Base-by-base conservation (phyloP, 2,329 filamentous ascomycete species). In the Beauveria pseudobassiana region DNA sequence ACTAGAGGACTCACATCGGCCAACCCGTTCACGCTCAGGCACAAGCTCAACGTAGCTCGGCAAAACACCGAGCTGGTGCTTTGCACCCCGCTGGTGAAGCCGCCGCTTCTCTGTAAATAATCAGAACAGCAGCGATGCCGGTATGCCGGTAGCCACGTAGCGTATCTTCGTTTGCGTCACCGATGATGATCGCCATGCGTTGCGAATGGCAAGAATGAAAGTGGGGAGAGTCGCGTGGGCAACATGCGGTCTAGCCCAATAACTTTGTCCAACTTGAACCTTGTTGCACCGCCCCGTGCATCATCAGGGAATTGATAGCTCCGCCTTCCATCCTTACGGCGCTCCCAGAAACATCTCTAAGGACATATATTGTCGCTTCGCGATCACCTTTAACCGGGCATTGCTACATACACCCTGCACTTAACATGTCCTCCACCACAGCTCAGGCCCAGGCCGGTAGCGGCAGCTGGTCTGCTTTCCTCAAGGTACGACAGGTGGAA, bases 381-480 rank as follows among this genome's bases (percentile, higher is more conserved):
- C n/a, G 42, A 40, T 34, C 26, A 50, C 14, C 34, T 51, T 18
- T n/a, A 52, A 12, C 38, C 48, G 26, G 48, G 48, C 48, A 52
- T 52, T 14, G 22, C 40, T 28, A 45, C 52, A 51, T 28, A 45
- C 52, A 51, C 56, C 22, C 56, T 48, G 34, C 24, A 43, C 20
- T 10, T 10, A 51, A 9, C 57, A 59, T 59, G 57, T 71, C 71
- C 64, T 64, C 69, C 24, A 59, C 64, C 26, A 64, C 72, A 34
- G 67, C 74, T 48, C 58, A 60, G 58, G 65, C 75, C 38, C 73
- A 75, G 64, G 75, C 75, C 51, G 72, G 69, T 66, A 76, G 75
- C 69, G 74, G 78, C 64, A 81, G 78, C 71, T 83, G 80, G 80
- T 71, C 78, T 30, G 74, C 80, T 45, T 82, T 82, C 66, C 73